phyloP scores from a whole-genome alignment of 2,329 filamentous ascomycete genomes.

The Colletotrichum sp. region DNA sequence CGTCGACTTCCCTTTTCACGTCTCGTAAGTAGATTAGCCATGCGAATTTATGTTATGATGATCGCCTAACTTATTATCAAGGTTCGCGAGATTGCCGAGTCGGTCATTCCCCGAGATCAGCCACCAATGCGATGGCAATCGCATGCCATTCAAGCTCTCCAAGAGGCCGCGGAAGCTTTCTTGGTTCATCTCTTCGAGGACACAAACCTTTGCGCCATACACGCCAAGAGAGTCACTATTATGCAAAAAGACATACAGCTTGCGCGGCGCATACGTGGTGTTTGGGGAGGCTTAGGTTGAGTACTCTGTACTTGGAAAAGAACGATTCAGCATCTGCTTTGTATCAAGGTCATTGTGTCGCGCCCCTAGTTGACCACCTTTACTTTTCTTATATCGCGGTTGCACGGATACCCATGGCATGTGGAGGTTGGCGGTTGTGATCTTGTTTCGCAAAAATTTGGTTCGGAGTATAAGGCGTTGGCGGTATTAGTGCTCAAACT shows the following conservation, averaged over 20 bases:
- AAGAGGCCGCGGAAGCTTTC: slow-evolving; percentile 96
- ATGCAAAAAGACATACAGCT: slow-evolving; percentile 99
- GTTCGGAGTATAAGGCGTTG: neutral
- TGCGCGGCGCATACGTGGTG: slow-evolving; percentile 78
- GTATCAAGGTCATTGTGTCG: neutral
- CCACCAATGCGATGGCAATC: slow-evolving; percentile 89
- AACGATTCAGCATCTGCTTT: neutral
- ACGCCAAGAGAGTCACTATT: slow-evolving; percentile 95
- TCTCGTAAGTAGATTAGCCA: slow-evolving; percentile 54
- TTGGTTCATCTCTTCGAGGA: slow-evolving; percentile 96
- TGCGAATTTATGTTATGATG: neutral
- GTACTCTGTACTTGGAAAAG: neutral
- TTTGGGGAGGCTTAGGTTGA: slow-evolving; percentile 74
- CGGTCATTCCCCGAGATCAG: slow-evolving; percentile 64
- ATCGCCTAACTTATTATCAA: slow-evolving; percentile 28
- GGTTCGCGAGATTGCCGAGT: slow-evolving; percentile 76
- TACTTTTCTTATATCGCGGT: neutral
- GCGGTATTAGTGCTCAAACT: neutral
- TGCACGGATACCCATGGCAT: neutral
- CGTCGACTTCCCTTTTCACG: slow-evolving; percentile 81
- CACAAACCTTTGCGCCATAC: slow-evolving; percentile 94
- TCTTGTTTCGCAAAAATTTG: neutral
- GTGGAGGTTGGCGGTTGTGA: neutral
- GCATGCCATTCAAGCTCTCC: slow-evolving; percentile 89
- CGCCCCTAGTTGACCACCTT: neutral